Conservation (phyloP, 2,329 filamentous ascomycete genomes). For the Verticillium dahliae region DNA sequence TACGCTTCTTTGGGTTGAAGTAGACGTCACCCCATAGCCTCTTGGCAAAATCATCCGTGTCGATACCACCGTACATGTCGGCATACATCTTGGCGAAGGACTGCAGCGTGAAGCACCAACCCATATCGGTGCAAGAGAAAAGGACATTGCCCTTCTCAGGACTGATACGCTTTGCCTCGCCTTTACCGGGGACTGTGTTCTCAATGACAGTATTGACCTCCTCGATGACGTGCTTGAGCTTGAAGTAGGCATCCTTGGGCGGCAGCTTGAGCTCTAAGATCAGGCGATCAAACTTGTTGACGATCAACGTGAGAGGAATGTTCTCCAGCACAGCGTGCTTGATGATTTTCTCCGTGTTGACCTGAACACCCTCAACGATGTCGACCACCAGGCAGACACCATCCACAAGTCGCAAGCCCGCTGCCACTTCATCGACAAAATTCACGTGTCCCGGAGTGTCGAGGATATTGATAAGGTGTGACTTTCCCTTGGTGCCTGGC, state of each 20-base stretch:
- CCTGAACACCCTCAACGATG: constrained; percentile 97
- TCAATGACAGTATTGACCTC: constrained; percentile 96
- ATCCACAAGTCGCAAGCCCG: constrained; percentile 79
- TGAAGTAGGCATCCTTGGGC: constrained; percentile 95
- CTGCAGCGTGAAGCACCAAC: constrained; percentile 91
- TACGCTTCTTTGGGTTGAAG: constrained; percentile 84
- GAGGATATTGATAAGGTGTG: constrained; percentile 87
- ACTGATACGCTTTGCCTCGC: constrained; percentile 74
- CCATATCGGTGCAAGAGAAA: constrained; percentile 88
- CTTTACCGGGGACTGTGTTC: constrained; percentile 73
- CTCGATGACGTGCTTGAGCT: constrained; percentile 96
- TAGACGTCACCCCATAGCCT: constrained; percentile 96
- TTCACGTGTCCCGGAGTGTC: constrained; percentile 98
- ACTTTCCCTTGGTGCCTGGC: constrained; percentile 85
- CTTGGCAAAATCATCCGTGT: constrained; percentile 73
- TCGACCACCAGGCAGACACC: constrained; percentile 92
- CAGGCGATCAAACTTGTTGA: constrained; percentile 96
- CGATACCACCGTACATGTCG: constrained; percentile 76
- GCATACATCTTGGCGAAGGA: constrained; percentile 97
- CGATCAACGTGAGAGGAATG: constrained; percentile 78
- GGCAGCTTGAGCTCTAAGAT: constrained; percentile 93
- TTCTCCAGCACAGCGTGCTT: constrained; percentile 89
- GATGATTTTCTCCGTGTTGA: constrained; percentile 95
- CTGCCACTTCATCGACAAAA: constrained; percentile 94
- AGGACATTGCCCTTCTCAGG: constrained; percentile 98